A percentile compares a stretch with the other conserved stretches of the same genome.
Evolutionary conservation across 371 early-diverging fungal genomes (phyloP).

Genomic region (Neoconidiobolus thromboides): DNA sequence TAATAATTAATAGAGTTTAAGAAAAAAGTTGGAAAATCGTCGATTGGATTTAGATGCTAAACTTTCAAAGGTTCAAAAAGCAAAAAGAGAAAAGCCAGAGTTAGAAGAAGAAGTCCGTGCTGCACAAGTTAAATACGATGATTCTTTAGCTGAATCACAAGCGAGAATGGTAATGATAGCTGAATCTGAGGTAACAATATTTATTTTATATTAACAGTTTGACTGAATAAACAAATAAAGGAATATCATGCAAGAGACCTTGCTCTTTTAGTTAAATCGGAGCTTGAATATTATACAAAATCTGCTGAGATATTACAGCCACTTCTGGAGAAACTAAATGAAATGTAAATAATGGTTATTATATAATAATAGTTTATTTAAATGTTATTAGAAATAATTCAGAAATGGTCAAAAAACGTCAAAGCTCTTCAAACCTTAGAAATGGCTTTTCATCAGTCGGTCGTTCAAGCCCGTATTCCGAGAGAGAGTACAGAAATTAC

Average conservation of each 20-base stretch:
- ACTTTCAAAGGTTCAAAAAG: constrained; percentile 57
- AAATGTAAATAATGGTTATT: constrained; percentile 2
- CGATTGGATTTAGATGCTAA: constrained; percentile 86
- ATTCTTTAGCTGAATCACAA: constrained; percentile 45
- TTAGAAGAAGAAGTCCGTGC: constrained; percentile 79
- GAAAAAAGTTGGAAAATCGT: constrained; percentile 67
- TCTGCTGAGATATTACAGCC: background rate
- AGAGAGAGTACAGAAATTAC: background rate
- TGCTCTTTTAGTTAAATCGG: background rate
- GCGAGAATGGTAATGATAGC: constrained; percentile 41
- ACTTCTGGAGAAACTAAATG: background rate
- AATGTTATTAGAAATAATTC: no score
- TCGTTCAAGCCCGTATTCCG: background rate
- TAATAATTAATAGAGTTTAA: constrained; percentile 13
- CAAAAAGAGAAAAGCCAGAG: constrained; percentile 75
- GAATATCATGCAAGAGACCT: background rate
- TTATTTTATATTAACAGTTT: background rate
- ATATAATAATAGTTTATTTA: no score
- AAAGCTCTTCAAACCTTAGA: no score
- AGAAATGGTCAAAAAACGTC: no score
- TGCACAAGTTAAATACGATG: constrained; percentile 80
- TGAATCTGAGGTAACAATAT: constrained; percentile 35
- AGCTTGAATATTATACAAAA: background rate
- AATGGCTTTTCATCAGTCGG: no score
- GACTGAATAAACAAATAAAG: background rate